Evolutionary conservation across 768 basidiomycete species (phyloP), one percentile per base, ranked within the genome.

Genomic region (Boletus speciosus): DNA sequence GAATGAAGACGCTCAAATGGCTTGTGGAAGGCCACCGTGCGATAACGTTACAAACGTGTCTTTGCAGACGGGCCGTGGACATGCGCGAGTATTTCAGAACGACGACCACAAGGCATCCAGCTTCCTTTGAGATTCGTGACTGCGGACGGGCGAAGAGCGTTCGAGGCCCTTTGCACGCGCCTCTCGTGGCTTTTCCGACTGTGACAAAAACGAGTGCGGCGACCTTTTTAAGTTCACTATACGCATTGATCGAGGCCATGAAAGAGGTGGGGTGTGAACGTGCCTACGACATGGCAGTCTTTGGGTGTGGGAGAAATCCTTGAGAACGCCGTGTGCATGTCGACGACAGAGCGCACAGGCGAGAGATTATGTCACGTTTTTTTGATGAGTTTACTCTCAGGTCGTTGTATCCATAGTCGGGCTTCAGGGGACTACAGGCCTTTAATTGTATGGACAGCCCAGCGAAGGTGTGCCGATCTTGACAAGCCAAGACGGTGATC

Each of bases 181-280:
- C 29, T 45, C 34, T 21, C 31, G 2, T 43, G 12, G 32, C 23
- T 15, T 44, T 49, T 38, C 40, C 16, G n/a, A 35, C 32, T 37
- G 46, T 38, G 39, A 29, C 12, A 47, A 53, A 39, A 52, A 31
- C 40, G 15, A 29, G n/a, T 42, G 56, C 36, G 43, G 55, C 39
- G 41, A 14, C 5, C 49, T 48, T 51, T 64, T 67, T 47, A 58
- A 43, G 65, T 66, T 66, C 66, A 66, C 56, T 65, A 27, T 58
- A 38, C 49, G 52, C 36, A n/a, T 36, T 57, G 57, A 66, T 63
- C 65, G 65, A 58, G 62, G 35, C 27, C 27, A 61, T 53, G 55
- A 58, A 56, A 56, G 47, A 51, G 57, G 63, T 68, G 66, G 66
- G 58, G 66, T 70, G 66, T 53, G 68, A 67, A 67, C 61, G 61